A percentile compares a stretch with the other conserved stretches of the same genome.
Conservation (phyloP, 1,284 basidiomycete genomes). For the Tilletia setariae region DNA sequence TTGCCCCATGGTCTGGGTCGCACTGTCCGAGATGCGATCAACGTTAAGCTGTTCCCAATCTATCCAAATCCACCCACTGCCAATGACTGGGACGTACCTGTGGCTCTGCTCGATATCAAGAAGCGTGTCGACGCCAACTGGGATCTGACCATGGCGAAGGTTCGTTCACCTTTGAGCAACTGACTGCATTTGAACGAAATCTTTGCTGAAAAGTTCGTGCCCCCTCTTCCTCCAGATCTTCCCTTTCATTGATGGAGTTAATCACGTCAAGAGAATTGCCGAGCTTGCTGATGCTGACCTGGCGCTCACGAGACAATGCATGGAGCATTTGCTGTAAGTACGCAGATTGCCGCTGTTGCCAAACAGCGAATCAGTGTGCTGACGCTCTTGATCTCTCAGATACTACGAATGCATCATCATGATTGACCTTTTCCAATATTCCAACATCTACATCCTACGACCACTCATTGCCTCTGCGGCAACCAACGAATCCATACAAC, state of each 20-base stretch:
- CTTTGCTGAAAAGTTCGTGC: too few species aligned
- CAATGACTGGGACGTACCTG: slow-evolving; percentile 91
- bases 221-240: slow-evolving; percentile 24
- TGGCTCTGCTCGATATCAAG: slow-evolving; percentile 78
- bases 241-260: slow-evolving; percentile 79
- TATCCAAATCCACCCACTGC: slow-evolving; percentile 88
- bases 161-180: slow-evolving; percentile 43
- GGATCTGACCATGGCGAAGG: slow-evolving; percentile 91
- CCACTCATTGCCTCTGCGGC: slow-evolving; percentile 80
- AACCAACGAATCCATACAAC: slow-evolving; percentile 73
- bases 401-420: slow-evolving; percentile 96
- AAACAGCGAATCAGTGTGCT: slow-evolving; percentile 2
- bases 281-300: slow-evolving; percentile 86
- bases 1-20: slow-evolving; percentile 49
- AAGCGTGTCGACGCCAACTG: slow-evolving; percentile 83
- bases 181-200: neutral
- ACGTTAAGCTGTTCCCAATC: slow-evolving; percentile 87
- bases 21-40: slow-evolving; percentile 52
- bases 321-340: slow-evolving; percentile 83
- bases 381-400: slow-evolving; percentile 55
- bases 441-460: slow-evolving; percentile 89
- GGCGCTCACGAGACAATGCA: slow-evolving; percentile 75
- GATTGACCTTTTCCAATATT: slow-evolving; percentile 87
- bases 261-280: slow-evolving; percentile 86
- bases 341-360: too few species aligned